A percentile compares a stretch with the other conserved stretches of the same genome.
These are phyloP conservation scores for Kurtzmaniella quercitrusa DNA, from an alignment of 1,139 yeast genomes.

Conservation along the genomic window DNA sequence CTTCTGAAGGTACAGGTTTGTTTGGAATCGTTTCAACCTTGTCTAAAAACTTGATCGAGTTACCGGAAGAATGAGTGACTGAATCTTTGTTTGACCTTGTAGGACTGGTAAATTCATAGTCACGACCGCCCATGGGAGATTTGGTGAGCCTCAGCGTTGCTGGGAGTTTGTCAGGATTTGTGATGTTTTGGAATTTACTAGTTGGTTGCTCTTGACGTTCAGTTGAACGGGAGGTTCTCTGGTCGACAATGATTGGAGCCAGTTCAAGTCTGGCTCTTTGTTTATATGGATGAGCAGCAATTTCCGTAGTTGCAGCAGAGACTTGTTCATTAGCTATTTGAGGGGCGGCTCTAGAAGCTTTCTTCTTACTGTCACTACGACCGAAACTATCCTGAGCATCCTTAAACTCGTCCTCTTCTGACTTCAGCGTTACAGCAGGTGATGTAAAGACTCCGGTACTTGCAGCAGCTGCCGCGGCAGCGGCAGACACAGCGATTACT, in stretches of 20 bases:
- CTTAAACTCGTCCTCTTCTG: constrained; percentile 8
- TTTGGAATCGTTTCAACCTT: constrained; percentile 33
- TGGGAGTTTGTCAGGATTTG: neutral
- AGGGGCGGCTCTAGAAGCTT: too few relatives aligned
- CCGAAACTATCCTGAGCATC: constrained; percentile 11
- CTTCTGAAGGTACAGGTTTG: constrained; percentile 7
- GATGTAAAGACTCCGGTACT: neutral
- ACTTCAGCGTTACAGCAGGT: constrained; percentile 1
- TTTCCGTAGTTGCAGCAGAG: neutral
- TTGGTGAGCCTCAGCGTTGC: neutral
- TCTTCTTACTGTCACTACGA: neutral
- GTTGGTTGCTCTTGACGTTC: neutral
- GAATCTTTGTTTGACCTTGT: neutral
- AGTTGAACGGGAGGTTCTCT: too few relatives aligned
- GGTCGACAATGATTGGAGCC: too few relatives aligned
- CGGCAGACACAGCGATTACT: constrained; percentile 4
- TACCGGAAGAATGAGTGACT: constrained; percentile 14
- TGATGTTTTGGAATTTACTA: neutral
- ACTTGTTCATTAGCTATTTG: constrained; percentile 1
- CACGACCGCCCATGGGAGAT: neutral
- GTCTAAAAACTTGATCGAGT: constrained; percentile 38
- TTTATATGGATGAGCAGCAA: neutral
- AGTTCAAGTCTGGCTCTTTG: constrained; percentile 1
- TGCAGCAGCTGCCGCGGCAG: constrained; percentile 7
- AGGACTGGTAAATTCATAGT: neutral